Evolutionary conservation across 2,329 filamentous ascomycete genomes (phyloP).

Genomic region (Diaporthe destruens): DNA sequence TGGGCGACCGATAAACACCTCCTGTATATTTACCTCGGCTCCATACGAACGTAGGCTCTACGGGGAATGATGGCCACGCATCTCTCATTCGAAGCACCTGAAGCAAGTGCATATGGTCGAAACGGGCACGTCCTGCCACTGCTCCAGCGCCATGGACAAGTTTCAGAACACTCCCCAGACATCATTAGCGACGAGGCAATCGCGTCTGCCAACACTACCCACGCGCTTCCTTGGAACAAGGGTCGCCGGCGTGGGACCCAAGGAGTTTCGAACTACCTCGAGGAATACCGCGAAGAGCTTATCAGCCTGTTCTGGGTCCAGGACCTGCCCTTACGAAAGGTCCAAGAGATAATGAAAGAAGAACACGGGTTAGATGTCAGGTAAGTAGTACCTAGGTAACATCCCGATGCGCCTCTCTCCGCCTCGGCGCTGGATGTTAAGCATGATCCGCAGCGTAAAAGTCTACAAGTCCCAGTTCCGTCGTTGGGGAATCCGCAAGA

Average conservation of each 20-base stretch:
- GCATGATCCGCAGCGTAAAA: conserved; percentile 3
- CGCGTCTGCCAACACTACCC: neutral
- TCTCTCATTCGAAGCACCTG: neutral
- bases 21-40: neutral
- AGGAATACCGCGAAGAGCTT: neutral
- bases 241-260: neutral
- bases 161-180: neutral
- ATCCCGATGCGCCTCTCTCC: neutral
- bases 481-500: conserved; percentile 33
- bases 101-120: neutral
- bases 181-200: neutral
- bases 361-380: conserved; percentile 26
- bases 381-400: conserved; percentile 17
- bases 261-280: neutral
- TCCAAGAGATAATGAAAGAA: conserved; percentile 17
- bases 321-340: conserved; percentile 16
- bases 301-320: conserved; percentile 29
- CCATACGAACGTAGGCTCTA: neutral
- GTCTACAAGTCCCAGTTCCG: conserved; percentile 33
- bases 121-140: neutral
- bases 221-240: neutral
- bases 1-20: neutral
- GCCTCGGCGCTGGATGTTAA: neutral
- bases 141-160: neutral
- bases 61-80: neutral